Evolutionary conservation across 768 basidiomycete genomes (phyloP), one percentile per base, ranked within the genome.

Genomic region (Fomitopsis serialis): DNA sequence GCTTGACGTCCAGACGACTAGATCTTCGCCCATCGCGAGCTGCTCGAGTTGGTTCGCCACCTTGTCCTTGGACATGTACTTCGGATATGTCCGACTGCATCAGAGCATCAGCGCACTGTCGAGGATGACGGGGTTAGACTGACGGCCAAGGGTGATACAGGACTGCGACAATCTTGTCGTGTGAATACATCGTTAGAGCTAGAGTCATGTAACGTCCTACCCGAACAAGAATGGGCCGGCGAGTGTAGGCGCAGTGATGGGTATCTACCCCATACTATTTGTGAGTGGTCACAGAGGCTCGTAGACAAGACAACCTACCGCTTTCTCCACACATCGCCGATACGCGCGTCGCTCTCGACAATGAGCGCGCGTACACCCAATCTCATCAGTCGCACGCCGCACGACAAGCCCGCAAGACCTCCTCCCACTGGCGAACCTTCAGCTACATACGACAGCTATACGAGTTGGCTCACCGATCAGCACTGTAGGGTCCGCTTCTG

Each of bases 41-140:
- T 69, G 64, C 58, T 78, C 76, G 7, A 78, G 53, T 72, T 72
- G 76, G 58, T 73, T 64, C 0, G 74, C 77, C 5, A 77, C 40
- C 54, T 75, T 77, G 50, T 71, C 71, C 15, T 66, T 65, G 3
- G 76, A 70, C 1, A 70, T 73, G 54, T 66, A 78, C 19, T 63
- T 62, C 1, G 76, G 75, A 70, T 70, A 76, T 25, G 59, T 74
- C 9, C 17, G n/a, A 22, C 48, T n/a, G 57, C 10, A 6, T 29
- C 23, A 29, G 6, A 32, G 5, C 8, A 10, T 23, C 27, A 45
- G 21, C 24, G 19, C 17, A 17, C 22, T 7, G 37, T 36, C 37
- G 35, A 37, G 6, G 36, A 74, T 35, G n/a, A 77, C 64, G 49
- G 74, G 66, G 58, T 74, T 10, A 24, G n/a, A 19, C 48, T 49